Conservation (phyloP, 768 basidiomycete species). For the Antrodiella citrinella region DNA sequence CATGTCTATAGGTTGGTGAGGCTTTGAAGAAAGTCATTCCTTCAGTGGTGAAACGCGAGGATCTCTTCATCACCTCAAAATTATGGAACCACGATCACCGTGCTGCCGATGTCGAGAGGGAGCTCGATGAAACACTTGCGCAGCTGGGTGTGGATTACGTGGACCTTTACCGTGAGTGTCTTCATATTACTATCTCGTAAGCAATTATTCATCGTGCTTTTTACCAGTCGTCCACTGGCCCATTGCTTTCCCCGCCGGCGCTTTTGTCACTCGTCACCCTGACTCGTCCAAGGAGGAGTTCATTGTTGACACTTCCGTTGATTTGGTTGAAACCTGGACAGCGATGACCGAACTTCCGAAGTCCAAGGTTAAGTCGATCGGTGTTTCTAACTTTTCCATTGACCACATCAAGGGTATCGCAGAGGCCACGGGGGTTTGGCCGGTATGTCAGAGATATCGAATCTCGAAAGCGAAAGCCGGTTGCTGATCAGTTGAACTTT, state of each 20-base stretch:
- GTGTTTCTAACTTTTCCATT: slow-evolving; percentile 78
- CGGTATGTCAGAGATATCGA: no score
- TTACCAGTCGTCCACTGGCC: slow-evolving; percentile 72
- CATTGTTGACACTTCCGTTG: slow-evolving; percentile 48
- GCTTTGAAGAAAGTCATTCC: slow-evolving; percentile 74
- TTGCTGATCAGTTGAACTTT: no score
- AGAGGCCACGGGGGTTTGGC: slow-evolving; percentile 62
- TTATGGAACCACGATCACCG: slow-evolving; percentile 75
- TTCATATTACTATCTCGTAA: no score
- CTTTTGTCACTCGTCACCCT: slow-evolving; percentile 45
- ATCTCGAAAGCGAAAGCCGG: no score
- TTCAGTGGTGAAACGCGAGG: slow-evolving; percentile 69
- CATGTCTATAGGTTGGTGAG: slow-evolving; percentile 39
- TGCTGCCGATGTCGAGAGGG: slow-evolving; percentile 59
- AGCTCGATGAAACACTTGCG: slow-evolving; percentile 66
- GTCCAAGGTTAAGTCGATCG: slow-evolving; percentile 61
- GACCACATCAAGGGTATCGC: slow-evolving; percentile 60
- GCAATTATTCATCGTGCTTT: no score
- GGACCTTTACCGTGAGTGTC: slow-evolving; percentile 64
- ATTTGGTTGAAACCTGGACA: slow-evolving; percentile 77
- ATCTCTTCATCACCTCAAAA: slow-evolving; percentile 77
- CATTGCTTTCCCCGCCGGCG: slow-evolving; percentile 54
- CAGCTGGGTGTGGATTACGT: slow-evolving; percentile 72
- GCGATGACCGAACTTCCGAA: slow-evolving; percentile 66
- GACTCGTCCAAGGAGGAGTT: slow-evolving; percentile 29